Evolutionary conservation across 2,329 filamentous ascomycete species (phyloP), one percentile per base, ranked within the genome.

Genomic region (Stemphylium lycopersici): DNA sequence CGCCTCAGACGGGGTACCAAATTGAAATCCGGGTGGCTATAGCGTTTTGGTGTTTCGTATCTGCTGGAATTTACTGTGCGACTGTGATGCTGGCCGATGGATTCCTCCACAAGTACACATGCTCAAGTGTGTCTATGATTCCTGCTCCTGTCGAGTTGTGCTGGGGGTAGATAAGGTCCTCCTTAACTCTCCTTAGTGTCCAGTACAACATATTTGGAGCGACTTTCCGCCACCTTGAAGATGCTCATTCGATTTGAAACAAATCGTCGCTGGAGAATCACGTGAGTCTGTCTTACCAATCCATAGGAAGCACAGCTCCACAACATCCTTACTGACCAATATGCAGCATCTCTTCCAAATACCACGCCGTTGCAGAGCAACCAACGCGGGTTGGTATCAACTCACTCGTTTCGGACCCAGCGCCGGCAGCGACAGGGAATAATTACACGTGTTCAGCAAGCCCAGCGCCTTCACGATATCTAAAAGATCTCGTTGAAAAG

Each of bases 121-220:
- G 12, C 2, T 20, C 5, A 10, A 18, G 26, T 20, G 16, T 40
- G 22, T 31, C 33, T 18, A 39, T 48, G 38, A 52, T 36, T 18
- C 32, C n/a, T 11, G 16, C 1, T 6, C 13, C 12, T 16, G 16
- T 10, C 16, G 41, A n/a, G 42, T 4, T 13, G 12, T 32, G 26
- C 20, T 48, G 37, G 15, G 37, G 43, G 20, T 52, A 48, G 39
- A 57, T 57, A 59, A 59, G 51, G 56, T 59, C 51, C 59, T 58
- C 29, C 56, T 24, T 15, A 8, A n/a, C 42, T 20, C 20, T 20
- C n/a, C 33, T 26, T 15, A 41, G 20, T 11, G 39, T 24, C 29
- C 15, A 33, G n/a, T n/a, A 33, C 31, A 39, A 44, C 38, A 43
- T 57, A 55, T 49, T 47, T 46, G 32, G 50, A 50, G 40, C 11